These are phyloP conservation scores for Lasiodiplodia gonubiensis DNA, from an alignment of 2,329 filamentous ascomycete genomes.

Conservation along the genomic window DNA sequence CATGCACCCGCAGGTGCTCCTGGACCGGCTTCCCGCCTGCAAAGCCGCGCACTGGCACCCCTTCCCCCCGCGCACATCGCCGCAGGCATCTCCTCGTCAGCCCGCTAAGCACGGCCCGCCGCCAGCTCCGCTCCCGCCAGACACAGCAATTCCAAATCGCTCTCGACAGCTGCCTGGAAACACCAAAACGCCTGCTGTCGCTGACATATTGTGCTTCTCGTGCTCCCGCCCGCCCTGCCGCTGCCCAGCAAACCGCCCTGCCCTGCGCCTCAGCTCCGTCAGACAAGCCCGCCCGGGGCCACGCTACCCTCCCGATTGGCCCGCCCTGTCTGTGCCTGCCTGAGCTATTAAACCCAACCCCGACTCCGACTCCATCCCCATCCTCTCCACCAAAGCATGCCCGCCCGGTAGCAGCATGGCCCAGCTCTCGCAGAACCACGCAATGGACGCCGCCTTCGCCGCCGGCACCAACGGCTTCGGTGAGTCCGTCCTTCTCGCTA, in stretches of 20 bases:
- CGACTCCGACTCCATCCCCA: slow-evolving; percentile 15
- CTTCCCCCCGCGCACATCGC: background rate
- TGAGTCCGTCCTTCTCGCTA: slow-evolving; percentile 4
- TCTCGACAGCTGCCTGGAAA: slow-evolving; percentile 19
- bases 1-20: background rate
- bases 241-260: slow-evolving; percentile 3
- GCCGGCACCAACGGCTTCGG: slow-evolving; percentile 23
- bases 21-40: no score
- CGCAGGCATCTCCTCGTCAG: slow-evolving; percentile 1
- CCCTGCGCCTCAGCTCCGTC: slow-evolving; percentile 28
- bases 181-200: slow-evolving; percentile 24
- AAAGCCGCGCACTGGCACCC: background rate
- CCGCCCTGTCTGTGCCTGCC: slow-evolving; percentile 6
- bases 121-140: slow-evolving; percentile 13
- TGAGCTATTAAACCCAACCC: slow-evolving; percentile 24
- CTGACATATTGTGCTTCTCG: slow-evolving; percentile 21
- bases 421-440: slow-evolving; percentile 24
- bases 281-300: slow-evolving; percentile 14
- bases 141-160: slow-evolving; percentile 25
- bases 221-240: background rate
- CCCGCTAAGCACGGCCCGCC: slow-evolving; percentile 18
- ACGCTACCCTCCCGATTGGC: slow-evolving; percentile 25
- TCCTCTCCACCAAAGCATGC: background rate
- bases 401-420: slow-evolving; percentile 11
- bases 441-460: slow-evolving; percentile 13